Evolutionary conservation across 805 yeast genomes (phyloP).

Genomic region (Starmerella riodocensis): DNA sequence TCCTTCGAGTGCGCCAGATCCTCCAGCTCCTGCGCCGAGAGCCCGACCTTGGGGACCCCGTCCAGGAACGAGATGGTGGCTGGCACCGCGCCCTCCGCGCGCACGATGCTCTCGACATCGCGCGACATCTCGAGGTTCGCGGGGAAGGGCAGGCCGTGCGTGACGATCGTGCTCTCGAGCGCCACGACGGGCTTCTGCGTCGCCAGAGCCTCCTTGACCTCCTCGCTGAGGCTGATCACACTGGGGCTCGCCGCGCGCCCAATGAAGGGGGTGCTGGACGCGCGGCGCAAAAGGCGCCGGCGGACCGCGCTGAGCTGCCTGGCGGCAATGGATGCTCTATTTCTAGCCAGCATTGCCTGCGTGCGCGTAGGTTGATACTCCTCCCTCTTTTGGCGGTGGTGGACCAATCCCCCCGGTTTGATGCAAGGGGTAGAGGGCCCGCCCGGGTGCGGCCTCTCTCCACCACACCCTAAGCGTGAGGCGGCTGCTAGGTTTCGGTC

Average conservation of each 20-base stretch:
- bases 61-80: conserved; percentile 71
- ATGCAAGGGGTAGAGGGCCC: too few species aligned
- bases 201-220: conserved; percentile 48
- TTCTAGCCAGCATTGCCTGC: too few species aligned
- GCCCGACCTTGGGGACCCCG: conserved; percentile 64
- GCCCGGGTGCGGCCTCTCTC: too few species aligned
- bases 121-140: conserved; percentile 60
- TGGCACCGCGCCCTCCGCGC: conserved; percentile 57
- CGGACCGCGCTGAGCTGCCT: too few species aligned
- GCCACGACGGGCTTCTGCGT: conserved; percentile 60
- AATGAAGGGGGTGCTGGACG: too few species aligned
- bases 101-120: conserved; percentile 47
- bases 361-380: too few species aligned
- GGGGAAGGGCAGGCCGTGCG: conserved; percentile 83
- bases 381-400: too few species aligned
- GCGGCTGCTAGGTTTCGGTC: too few species aligned
- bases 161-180: conserved; percentile 72
- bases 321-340: too few species aligned
- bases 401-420: too few species aligned
- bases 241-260: not conserved
- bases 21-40: conserved; percentile 36
- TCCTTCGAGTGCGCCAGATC: conserved; percentile 33
- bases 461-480: too few species aligned
- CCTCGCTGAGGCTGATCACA: conserved; percentile 27
- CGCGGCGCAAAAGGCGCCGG: too few species aligned